Conservation (phyloP, 768 basidiomycete species). For the Amanita muscaria region DNA sequence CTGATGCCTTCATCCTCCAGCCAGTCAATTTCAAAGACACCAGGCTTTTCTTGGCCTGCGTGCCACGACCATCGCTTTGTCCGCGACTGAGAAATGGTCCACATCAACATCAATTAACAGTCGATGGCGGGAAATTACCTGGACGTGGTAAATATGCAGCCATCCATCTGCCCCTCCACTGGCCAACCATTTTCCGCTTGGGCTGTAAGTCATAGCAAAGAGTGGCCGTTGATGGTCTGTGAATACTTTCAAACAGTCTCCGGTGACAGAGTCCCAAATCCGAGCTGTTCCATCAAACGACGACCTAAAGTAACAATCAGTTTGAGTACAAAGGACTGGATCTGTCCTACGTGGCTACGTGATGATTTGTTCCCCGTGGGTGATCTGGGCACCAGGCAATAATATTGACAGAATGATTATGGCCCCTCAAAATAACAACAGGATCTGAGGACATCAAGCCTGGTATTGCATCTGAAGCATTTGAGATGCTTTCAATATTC, state of each 20-base stretch:
- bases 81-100: conserved; percentile 23
- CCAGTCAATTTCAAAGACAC: conserved; percentile 76
- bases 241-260: conserved; percentile 66
- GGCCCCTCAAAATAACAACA: conserved; percentile 47
- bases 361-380: conserved; percentile 41
- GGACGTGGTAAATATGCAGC: conserved; percentile 61
- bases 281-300: conserved; percentile 78
- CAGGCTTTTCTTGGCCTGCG: conserved; percentile 46
- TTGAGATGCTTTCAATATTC: conserved; percentile 44
- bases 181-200: conserved; percentile 60
- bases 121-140: conserved; percentile 33
- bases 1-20: conserved; percentile 42
- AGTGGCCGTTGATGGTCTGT: conserved; percentile 63
- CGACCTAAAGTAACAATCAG: conserved; percentile 33
- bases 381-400: conserved; percentile 61
- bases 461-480: conserved; percentile 30
- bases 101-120: neutral
- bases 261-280: conserved; percentile 76
- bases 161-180: conserved; percentile 77
- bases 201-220: conserved; percentile 70
- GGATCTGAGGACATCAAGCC: conserved; percentile 30
- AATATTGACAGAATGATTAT: conserved; percentile 54
- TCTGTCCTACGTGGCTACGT: conserved; percentile 58
- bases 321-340: conserved; percentile 4
- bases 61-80: conserved; percentile 59